Percentiles rank a stretch among this genome's conserved stretches.
phyloP scores from a whole-genome alignment of 768 basidiomycete genomes.

The Leucosporidium scottii region DNA sequence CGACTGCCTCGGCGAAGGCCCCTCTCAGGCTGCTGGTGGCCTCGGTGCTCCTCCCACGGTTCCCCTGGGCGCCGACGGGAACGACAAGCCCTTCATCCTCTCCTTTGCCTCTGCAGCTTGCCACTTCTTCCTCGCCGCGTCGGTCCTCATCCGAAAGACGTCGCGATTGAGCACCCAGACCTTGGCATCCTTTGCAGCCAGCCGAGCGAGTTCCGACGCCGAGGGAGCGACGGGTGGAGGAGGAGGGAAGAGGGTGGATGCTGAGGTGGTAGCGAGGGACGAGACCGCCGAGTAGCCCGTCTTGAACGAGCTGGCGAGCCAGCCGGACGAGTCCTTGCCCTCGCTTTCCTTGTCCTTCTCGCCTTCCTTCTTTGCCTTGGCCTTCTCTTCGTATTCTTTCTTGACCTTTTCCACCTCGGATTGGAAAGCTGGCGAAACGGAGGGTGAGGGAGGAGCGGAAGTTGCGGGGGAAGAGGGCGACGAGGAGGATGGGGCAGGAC shows the following conservation, averaged over 20 bases:
- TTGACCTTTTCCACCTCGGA: constrained; percentile 36
- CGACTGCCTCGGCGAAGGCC: too few relatives aligned
- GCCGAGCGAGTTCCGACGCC: not conserved
- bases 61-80: constrained; percentile 25
- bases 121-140: constrained; percentile 17
- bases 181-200: constrained; percentile 1
- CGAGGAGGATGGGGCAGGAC: constrained; percentile 43
- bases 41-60: too few relatives aligned
- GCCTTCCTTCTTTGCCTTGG: constrained; percentile 2
- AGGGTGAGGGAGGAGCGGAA: not conserved
- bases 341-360: constrained; percentile 13
- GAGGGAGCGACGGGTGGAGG: constrained; percentile 7
- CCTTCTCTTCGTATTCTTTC: constrained; percentile 43
- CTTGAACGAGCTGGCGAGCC: constrained; percentile 1
- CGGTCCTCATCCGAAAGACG: constrained; percentile 18
- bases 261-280: constrained; percentile 13
- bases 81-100: constrained; percentile 5
- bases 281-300: constrained; percentile 18
- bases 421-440: constrained; percentile 22
- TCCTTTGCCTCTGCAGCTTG: constrained; percentile 25
- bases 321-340: constrained; percentile 2
- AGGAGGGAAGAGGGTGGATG: constrained; percentile 12
- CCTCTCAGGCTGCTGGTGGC: too few relatives aligned
- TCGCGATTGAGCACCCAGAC: constrained; percentile 17
- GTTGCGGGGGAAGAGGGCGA: constrained; percentile 39